Evolutionary conservation across 2,329 filamentous ascomycete species (phyloP).

Genomic region (Coniosporium tulheliwenetii): DNA sequence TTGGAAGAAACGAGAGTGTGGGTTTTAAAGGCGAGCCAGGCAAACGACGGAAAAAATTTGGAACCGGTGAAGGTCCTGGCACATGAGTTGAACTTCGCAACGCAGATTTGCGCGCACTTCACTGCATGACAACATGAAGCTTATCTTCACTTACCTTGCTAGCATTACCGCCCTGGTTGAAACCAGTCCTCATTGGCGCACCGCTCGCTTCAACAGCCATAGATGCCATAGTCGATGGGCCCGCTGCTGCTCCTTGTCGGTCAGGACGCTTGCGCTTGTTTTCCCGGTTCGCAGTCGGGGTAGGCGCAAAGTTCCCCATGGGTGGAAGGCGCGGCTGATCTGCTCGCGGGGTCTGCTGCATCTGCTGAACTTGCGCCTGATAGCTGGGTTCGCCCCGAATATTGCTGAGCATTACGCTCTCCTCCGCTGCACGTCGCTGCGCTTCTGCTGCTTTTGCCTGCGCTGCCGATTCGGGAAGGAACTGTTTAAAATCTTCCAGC

Average conservation of each 20-base stretch:
- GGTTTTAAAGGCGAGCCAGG: too few relatives aligned
- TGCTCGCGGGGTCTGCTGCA: slow-evolving; percentile 31
- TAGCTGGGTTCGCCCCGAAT: slow-evolving; percentile 35
- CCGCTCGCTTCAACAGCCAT: slow-evolving; percentile 9
- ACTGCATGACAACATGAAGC: too few relatives aligned
- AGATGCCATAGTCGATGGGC: slow-evolving; percentile 16
- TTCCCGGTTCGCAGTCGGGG: slow-evolving; percentile 70
- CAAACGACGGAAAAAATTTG: too few relatives aligned
- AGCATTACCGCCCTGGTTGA: slow-evolving; percentile 23
- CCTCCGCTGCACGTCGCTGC: slow-evolving; percentile 46
- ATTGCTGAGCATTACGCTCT: slow-evolving; percentile 48
- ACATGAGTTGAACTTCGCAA: too few relatives aligned
- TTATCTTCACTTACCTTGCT: slow-evolving; percentile 32
- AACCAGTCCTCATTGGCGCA: slow-evolving; percentile 11
- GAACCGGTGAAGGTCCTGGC: too few relatives aligned
- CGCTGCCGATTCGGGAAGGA: slow-evolving; percentile 78
- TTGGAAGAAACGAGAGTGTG: too few relatives aligned
- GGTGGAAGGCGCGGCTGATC: slow-evolving; percentile 53
- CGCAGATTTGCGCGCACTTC: too few relatives aligned
- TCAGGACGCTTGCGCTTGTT: slow-evolving; percentile 70
- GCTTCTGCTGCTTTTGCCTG: slow-evolving; percentile 43
- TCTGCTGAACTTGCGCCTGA: slow-evolving; percentile 19
- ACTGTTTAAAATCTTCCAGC: slow-evolving; percentile 96
- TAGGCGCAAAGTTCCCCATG: slow-evolving; percentile 84
- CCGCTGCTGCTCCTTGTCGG: slow-evolving; percentile 32